Percentiles rank a stretch among this genome's conserved stretches.
These are phyloP conservation scores for Volvox carteri DNA, from an alignment of 163 green algal genomes.

Conservation along the genomic window DNA sequence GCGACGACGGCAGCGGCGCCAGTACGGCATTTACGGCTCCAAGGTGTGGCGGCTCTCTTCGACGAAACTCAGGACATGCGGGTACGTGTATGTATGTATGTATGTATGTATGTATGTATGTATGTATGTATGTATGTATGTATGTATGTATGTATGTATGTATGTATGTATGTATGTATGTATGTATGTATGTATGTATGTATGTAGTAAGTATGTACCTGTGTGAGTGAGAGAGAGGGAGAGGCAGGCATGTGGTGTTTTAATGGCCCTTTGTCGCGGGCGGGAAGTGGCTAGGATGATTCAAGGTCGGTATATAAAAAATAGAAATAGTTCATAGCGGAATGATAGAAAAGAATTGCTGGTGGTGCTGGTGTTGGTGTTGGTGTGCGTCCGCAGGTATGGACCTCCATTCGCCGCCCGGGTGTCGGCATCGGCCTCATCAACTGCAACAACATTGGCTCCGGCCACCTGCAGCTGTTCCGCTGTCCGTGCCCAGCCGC, in stretches of 20 bases:
- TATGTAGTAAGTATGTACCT: constrained; percentile 39
- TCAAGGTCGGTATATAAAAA: too few species aligned
- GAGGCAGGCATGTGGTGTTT: too few species aligned
- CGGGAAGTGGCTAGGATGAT: too few species aligned
- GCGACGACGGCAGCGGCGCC: too few species aligned
- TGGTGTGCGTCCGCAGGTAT: too few species aligned
- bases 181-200: background rate
- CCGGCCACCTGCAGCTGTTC: constrained; percentile 40
- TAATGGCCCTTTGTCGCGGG: too few species aligned
- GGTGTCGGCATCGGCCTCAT: constrained; percentile 8
- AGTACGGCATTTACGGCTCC: constrained; percentile 5
- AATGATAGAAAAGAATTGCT: too few species aligned
- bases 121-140: background rate
- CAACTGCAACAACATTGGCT: constrained; percentile 14
- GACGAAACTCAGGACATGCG: constrained; percentile 46
- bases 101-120: background rate
- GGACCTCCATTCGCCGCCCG: constrained; percentile 23
- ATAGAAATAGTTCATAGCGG: background rate
- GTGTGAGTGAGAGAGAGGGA: too few species aligned
- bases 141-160: background rate
- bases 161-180: background rate
- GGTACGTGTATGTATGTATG: constrained; percentile 1
- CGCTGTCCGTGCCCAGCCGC: constrained; percentile 19
- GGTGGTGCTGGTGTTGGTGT: too few species aligned
- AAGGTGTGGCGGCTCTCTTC: constrained; percentile 40